phyloP scores from a whole-genome alignment of 2,329 filamentous ascomycete genomes.

The Talaromyces verruculosus region DNA sequence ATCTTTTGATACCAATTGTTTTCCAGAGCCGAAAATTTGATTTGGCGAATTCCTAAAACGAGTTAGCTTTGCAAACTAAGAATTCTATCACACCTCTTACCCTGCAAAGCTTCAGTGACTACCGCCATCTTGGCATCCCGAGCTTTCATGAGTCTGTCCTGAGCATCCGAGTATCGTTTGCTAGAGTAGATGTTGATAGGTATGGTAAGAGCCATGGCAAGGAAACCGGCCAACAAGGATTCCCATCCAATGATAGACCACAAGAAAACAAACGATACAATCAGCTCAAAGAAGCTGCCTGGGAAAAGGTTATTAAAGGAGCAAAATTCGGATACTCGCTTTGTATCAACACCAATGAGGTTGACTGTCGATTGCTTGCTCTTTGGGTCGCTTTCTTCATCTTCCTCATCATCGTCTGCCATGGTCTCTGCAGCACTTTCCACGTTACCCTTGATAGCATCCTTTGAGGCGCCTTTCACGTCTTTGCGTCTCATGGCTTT shows the following conservation, averaged over 20 bases:
- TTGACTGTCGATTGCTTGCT: slow-evolving; percentile 73
- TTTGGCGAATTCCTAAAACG: slow-evolving; percentile 65
- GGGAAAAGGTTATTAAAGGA: slow-evolving; percentile 66
- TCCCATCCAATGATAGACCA: slow-evolving; percentile 69
- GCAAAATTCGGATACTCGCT: slow-evolving; percentile 68
- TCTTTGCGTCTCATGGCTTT: slow-evolving; percentile 75
- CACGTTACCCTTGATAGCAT: slow-evolving; percentile 42
- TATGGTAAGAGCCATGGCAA: slow-evolving; percentile 62
- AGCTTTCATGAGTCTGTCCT: slow-evolving; percentile 71
- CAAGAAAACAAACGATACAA: slow-evolving; percentile 66
- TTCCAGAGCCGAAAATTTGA: slow-evolving; percentile 80
- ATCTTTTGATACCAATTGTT: slow-evolving; percentile 73
- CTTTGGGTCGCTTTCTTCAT: slow-evolving; percentile 58
- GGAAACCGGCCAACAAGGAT: slow-evolving; percentile 64
- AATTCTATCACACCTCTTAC: slow-evolving; percentile 43
- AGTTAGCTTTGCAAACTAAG: neutral
- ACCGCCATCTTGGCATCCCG: slow-evolving; percentile 73
- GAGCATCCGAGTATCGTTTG: slow-evolving; percentile 62
- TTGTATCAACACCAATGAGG: slow-evolving; percentile 72
- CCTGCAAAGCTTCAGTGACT: slow-evolving; percentile 73
- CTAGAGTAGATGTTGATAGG: slow-evolving; percentile 69
- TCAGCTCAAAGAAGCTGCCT: slow-evolving; percentile 61
- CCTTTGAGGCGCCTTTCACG: slow-evolving; percentile 59
- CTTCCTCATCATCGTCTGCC: slow-evolving; percentile 36
- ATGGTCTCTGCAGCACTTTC: slow-evolving; percentile 41